Conservation (phyloP, 371 early-diverging fungal genomes). For the Choanephora cucurbitarum region DNA sequence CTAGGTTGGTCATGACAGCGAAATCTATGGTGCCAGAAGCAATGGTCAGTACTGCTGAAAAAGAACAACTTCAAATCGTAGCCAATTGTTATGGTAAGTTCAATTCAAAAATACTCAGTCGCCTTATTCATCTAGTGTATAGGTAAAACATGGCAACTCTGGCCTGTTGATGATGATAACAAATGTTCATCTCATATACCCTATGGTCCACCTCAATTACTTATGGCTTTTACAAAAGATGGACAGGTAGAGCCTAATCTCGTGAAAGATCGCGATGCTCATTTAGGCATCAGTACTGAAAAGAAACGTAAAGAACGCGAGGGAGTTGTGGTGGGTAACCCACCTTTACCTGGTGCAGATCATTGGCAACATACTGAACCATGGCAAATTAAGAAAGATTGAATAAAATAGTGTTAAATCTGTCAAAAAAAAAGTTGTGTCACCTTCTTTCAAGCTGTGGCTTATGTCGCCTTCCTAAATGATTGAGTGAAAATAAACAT, state of each 20-base stretch:
- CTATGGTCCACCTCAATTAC: slow-evolving; percentile 23
- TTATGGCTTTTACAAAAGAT: slow-evolving; percentile 27
- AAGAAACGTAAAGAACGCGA: not conserved
- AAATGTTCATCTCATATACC: slow-evolving; percentile 14
- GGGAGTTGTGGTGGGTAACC: not conserved
- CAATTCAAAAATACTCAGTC: not conserved
- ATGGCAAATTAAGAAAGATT: not conserved
- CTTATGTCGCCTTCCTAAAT: too few species aligned
- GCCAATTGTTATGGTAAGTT: slow-evolving; percentile 38
- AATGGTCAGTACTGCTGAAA: slow-evolving; percentile 23
- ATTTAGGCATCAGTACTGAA: not conserved
- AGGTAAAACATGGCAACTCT: slow-evolving; percentile 36
- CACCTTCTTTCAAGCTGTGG: too few species aligned
- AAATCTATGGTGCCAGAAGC: slow-evolving; percentile 25
- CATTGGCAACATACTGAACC: not conserved
- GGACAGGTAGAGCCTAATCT: slow-evolving; percentile 42
- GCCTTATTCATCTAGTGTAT: slow-evolving; percentile 21
- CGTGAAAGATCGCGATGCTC: slow-evolving; percentile 38
- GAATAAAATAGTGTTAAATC: too few species aligned
- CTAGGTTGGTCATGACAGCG: slow-evolving; percentile 16
- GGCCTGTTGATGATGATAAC: slow-evolving; percentile 35
- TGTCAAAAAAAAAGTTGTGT: too few species aligned
- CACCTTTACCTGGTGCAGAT: not conserved
- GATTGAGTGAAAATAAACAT: too few species aligned
- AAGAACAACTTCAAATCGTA: slow-evolving; percentile 18